phyloP scores from a whole-genome alignment of 768 basidiomycete species.

The Tulasnella calospora region DNA sequence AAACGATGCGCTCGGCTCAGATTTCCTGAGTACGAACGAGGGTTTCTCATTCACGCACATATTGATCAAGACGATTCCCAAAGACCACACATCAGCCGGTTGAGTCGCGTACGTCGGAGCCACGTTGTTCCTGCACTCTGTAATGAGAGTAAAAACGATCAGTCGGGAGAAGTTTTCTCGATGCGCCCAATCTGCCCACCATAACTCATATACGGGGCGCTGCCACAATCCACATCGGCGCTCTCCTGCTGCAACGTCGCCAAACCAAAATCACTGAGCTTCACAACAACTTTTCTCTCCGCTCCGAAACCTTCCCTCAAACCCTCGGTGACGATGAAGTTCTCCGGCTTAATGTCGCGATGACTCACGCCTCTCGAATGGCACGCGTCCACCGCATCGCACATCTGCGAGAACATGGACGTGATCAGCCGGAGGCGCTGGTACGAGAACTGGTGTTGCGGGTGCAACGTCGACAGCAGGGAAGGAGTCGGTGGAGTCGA shows the following conservation, averaged over 20 bases:
- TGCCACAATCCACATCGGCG: slow-evolving; percentile 96
- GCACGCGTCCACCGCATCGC: slow-evolving; percentile 91
- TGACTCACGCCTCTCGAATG: slow-evolving; percentile 89
- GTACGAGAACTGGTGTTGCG: slow-evolving; percentile 73
- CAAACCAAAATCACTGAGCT: slow-evolving; percentile 94
- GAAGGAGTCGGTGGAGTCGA: slow-evolving; percentile 87
- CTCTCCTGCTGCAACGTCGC: slow-evolving; percentile 85
- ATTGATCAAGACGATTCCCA: slow-evolving; percentile 98
- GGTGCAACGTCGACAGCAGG: slow-evolving; percentile 77
- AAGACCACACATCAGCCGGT: slow-evolving; percentile 97
- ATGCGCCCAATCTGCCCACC: slow-evolving; percentile 42
- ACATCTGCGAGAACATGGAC: slow-evolving; percentile 99
- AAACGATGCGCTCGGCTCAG: slow-evolving; percentile 25
- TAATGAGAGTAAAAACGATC: slow-evolving; percentile 25
- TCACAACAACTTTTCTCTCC: slow-evolving; percentile 89
- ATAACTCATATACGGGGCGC: slow-evolving; percentile 98
- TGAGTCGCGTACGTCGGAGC: slow-evolving; percentile 91
- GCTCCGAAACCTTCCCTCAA: slow-evolving; percentile 39
- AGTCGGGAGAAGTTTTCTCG: background rate
- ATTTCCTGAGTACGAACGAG: background rate
- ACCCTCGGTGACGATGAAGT: slow-evolving; percentile 91
- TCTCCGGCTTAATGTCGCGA: slow-evolving; percentile 98
- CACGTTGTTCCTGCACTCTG: slow-evolving; percentile 97
- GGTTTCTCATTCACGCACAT: slow-evolving; percentile 52
- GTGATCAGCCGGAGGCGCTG: slow-evolving; percentile 88